Evolutionary conservation across 164 flowering plant species (phyloP), one percentile per base, ranked within the genome.

Genomic region (Vitis rupestris): DNA sequence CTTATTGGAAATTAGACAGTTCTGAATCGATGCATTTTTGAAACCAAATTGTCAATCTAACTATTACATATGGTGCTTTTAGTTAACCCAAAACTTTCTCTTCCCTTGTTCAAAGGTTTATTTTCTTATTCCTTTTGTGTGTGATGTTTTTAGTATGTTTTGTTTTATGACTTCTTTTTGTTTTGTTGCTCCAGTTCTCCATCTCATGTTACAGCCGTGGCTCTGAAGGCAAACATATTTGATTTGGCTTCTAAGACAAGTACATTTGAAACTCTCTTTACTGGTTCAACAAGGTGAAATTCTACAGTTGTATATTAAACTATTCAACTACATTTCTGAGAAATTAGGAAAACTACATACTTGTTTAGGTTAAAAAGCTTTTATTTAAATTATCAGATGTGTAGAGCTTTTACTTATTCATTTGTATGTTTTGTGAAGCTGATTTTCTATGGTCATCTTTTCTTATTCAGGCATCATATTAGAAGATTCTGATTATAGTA

Each of bases 141-240:
- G 11, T 55, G 12, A 8, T 44, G 54, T 19, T 51, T 27, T 50
- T 71, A 19, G 44, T 51, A 16, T 29, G 59, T 31, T 48, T 67
- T 15, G 14, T 11, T 11, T 14, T 31, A n/a, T 52, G 27, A 4
- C 67, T 57, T 14, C 47, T 70, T 59, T 68, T 14, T 58, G 14
- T 56, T 53, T 61, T 82, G 72, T 68, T 66, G 65, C 84, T 37
- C 7, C 44, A 95, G 99, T 78, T 88, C 82, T 19, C 99, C 99
- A 44, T 80, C 94, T 72, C 79, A 72, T 73, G 91, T 92, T 67
- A 72, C 80, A 72, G 72, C 80, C 2, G 79, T 79, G 23, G 79
- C 75, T 68, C 71, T 87, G 29, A 90, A 81, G 79, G 72, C 79
- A 61, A 85, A 87, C 71, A 76, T 89, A 50, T 88, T 91, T 82